These are phyloP conservation scores for Candida sp. DNA, from an alignment of 1,139 yeast genomes.

Conservation along the genomic window DNA sequence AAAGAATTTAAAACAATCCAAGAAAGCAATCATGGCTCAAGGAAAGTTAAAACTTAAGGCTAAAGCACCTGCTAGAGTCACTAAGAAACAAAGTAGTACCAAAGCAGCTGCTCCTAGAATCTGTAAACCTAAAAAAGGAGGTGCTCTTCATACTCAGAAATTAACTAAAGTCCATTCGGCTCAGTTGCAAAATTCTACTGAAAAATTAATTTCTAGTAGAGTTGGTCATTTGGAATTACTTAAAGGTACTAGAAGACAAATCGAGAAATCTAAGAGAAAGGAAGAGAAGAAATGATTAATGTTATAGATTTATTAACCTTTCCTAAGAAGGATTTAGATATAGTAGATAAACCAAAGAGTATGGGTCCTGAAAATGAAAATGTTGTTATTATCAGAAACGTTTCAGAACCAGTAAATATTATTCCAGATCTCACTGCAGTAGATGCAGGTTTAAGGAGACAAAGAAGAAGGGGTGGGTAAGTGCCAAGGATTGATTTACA, in stretches of 20 bases:
- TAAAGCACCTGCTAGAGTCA: conserved; percentile 47
- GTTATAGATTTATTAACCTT: not conserved
- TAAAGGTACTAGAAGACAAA: conserved; percentile 86
- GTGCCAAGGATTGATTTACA: conserved; percentile 7
- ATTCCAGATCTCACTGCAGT: conserved; percentile 18
- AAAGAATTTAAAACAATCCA: too few relatives aligned
- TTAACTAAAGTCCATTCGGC: conserved; percentile 64
- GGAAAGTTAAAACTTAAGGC: conserved; percentile 49
- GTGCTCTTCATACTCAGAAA: conserved; percentile 40
- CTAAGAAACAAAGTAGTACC: conserved; percentile 56
- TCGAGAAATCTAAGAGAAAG: conserved; percentile 45
- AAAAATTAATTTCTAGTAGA: conserved; percentile 78
- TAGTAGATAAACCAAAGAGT: not conserved
- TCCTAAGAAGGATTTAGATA: not conserved
- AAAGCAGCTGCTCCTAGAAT: conserved; percentile 69
- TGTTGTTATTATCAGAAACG: not conserved
- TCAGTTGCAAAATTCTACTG: conserved; percentile 71
- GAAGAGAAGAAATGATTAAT: conserved; percentile 5
- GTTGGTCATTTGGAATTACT: conserved; percentile 95
- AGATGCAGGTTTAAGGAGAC: conserved; percentile 26
- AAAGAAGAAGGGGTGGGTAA: conserved; percentile 14
- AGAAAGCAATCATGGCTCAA: conserved; percentile 45
- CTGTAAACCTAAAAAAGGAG: conserved; percentile 64
- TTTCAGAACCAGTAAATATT: not conserved
- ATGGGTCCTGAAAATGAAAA: conserved; percentile 1